phyloP scores from a whole-genome alignment of 2,329 filamentous ascomycete genomes.

The Fusarium circinatum region DNA sequence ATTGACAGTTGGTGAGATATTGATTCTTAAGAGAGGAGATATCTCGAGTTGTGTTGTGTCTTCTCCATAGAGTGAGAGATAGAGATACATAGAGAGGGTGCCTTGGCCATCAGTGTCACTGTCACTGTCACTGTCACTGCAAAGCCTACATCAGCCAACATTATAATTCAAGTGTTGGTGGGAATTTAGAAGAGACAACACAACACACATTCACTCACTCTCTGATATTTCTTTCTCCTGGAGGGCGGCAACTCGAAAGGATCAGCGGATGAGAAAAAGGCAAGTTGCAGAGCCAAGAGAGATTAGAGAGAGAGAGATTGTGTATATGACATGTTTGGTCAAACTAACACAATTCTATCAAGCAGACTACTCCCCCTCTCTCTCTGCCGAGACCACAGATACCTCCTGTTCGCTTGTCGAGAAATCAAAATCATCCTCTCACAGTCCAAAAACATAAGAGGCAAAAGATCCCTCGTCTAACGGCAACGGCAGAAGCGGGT shows the following conservation, averaged over 20 bases:
- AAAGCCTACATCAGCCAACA: background rate
- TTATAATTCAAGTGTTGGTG: background rate
- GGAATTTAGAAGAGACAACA: background rate
- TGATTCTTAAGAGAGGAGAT: background rate
- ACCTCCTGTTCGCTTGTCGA: background rate
- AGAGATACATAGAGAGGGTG: background rate
- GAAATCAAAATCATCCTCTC: background rate
- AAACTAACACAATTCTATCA: background rate
- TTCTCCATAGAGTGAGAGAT: background rate
- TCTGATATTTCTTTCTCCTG: background rate
- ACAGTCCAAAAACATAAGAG: background rate
- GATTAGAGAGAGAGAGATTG: background rate
- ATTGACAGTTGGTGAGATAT: background rate
- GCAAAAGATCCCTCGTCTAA: background rate
- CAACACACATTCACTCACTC: background rate
- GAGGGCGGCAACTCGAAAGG: background rate
- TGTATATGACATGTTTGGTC: background rate
- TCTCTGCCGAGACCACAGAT: background rate
- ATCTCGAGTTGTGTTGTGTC: background rate
- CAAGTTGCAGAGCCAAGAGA: constrained; percentile 10
- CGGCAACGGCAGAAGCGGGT: constrained; percentile 18
- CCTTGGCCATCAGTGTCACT: background rate
- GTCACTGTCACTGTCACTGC: background rate
- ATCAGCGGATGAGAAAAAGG: background rate
- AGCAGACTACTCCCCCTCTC: background rate